phyloP scores from a whole-genome alignment of 2,329 filamentous ascomycete species.

The Periconia sp. region DNA sequence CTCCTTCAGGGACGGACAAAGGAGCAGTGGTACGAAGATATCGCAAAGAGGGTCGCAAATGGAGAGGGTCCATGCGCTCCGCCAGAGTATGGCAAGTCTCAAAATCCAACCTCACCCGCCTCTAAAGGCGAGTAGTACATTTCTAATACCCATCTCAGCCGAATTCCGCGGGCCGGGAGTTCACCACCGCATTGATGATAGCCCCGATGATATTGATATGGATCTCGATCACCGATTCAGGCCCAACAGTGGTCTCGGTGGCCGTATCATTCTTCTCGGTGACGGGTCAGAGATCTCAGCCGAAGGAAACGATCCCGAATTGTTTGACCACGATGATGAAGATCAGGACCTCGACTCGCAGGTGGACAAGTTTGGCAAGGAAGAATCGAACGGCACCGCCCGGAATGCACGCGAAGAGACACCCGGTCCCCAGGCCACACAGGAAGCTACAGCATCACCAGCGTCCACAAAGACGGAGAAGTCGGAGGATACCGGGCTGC shows the following conservation, averaged over 20 bases:
- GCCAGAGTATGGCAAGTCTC: conserved; percentile 96
- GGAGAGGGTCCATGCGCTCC: conserved; percentile 98
- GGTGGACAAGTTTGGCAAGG: conserved; percentile 67
- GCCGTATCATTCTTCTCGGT: conserved; percentile 91
- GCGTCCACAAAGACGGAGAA: conserved; percentile 47
- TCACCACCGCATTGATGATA: conserved; percentile 58
- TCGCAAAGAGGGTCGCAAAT: conserved; percentile 90
- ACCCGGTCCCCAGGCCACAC: conserved; percentile 28
- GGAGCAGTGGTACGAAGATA: conserved; percentile 98
- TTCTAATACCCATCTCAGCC: conserved; percentile 50
- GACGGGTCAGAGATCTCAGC: conserved; percentile 93
- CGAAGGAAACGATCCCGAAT: conserved; percentile 87
- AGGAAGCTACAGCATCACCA: conserved; percentile 39
- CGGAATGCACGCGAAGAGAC: conserved; percentile 32
- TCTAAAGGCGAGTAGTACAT: conserved; percentile 40
- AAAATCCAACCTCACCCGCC: conserved; percentile 45
- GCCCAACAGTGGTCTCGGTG: conserved; percentile 68
- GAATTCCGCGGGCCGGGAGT: conserved; percentile 59
- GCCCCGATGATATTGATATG: conserved; percentile 70
- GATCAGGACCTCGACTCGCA: conserved; percentile 87
- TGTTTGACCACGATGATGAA: conserved; percentile 90
- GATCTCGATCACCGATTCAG: conserved; percentile 72
- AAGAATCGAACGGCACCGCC: conserved; percentile 26
- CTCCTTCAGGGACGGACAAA: conserved; percentile 90
- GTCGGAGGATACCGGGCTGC: conserved; percentile 27